These are phyloP conservation scores for Oxyria digyna DNA, from an alignment of 148 eudicot genomes.

Conservation along the genomic window DNA sequence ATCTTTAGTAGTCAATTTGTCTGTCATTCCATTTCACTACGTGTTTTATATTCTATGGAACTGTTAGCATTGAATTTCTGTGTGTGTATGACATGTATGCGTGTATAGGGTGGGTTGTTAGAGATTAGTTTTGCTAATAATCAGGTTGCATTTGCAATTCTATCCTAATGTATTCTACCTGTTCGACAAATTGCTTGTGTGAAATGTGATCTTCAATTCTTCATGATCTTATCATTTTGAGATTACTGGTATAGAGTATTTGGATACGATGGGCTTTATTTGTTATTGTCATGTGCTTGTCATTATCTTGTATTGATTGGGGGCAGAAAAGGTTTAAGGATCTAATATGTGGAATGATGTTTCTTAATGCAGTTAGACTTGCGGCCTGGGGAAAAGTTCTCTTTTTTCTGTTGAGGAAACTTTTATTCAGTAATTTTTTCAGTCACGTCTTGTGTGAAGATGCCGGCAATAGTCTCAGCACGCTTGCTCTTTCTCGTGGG, in stretches of 20 bases:
- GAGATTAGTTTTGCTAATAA: background rate
- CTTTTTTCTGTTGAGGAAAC: background rate
- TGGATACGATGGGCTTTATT: background rate
- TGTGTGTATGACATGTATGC: background rate
- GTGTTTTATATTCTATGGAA: background rate
- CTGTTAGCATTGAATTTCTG: background rate
- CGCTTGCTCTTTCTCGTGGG: constrained; percentile 70
- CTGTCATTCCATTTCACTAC: background rate
- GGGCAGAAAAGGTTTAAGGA: background rate
- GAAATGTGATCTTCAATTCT: background rate
- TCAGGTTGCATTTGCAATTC: background rate
- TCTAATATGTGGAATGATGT: background rate
- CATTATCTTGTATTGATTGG: background rate
- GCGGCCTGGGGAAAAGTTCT: background rate
- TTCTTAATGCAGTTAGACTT: background rate
- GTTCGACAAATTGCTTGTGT: constrained; percentile 8
- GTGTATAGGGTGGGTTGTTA: too few relatives aligned
- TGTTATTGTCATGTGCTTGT: background rate
- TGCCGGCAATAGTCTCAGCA: constrained; percentile 45
- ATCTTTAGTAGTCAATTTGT: background rate
- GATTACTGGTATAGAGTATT: background rate
- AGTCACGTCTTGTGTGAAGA: constrained; percentile 12
- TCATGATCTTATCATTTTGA: background rate
- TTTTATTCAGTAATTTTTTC: background rate
- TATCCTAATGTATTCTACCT: background rate